Evolutionary conservation across 2,329 filamentous ascomycete genomes (phyloP), one percentile per base, ranked within the genome.

Genomic region (Paecilomyces niveus): DNA sequence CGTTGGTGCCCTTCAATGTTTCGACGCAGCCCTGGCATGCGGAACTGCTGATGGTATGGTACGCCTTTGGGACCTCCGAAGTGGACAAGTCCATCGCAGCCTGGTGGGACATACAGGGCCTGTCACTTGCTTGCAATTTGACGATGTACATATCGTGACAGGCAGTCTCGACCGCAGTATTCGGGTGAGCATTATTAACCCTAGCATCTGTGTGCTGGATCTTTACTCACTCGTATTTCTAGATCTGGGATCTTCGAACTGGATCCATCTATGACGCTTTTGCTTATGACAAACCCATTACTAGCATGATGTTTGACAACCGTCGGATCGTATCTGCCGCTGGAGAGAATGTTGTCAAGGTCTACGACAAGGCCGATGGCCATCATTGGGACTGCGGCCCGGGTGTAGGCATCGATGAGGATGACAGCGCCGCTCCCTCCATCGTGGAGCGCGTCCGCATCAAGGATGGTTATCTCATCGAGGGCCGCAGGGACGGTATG

Each of bases 171-270:
- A 99, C 75, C 84, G 94, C 69, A 97, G 93, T 72, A 90, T 99
- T 72, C 83, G 94, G 77, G 93, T 97, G 82, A 83, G 91, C 68
- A 59, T 62, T 29, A 35, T 54, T 58, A 24, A 18, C 24, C 22
- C 31, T n/a, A 35, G 15, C 18, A 22, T 51, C 53, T 22, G 22
- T 26, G 45, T 54, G 7, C n/a, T n/a, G 11, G 4, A 39, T 33
- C 26, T 31, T 32, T 53, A 54, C 57, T 67, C 65, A 75, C 67
- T 63, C 15, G 50, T 31, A 45, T 29, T 33, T 58, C 55, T 70
- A 97, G 92, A 97, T 99, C 71, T 99, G 94, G 94, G 94, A 99
- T 76, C 88, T 99, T 58, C 89, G 94, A 57, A 97, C 92, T 11
- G 94, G 94, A 53, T 92, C 92, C 33, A 97, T 99, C 66, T 89